Conservation (phyloP, 345 rosid genomes). For the Nasturtium officinale region DNA sequence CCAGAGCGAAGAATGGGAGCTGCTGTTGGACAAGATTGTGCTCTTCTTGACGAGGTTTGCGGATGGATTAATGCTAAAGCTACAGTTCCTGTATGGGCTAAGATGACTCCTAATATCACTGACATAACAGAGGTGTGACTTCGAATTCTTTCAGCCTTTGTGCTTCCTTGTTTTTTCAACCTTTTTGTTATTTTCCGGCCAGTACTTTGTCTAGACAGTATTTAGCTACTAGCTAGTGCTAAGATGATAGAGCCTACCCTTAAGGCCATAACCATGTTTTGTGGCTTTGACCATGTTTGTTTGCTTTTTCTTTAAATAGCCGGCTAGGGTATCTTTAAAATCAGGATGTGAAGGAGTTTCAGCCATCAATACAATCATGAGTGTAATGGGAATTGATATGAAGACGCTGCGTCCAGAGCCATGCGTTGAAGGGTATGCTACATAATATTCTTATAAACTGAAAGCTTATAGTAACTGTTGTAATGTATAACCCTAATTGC, state of each 20-base stretch:
- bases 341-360: slow-evolving; percentile 86
- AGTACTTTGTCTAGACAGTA: background rate
- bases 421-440: slow-evolving; percentile 90
- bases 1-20: slow-evolving; percentile 99
- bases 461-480: background rate
- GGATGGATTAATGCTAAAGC: slow-evolving; percentile 98
- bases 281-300: slow-evolving; percentile 14
- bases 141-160: background rate
- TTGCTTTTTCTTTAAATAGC: slow-evolving; percentile 50
- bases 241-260: background rate
- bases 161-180: background rate
- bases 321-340: slow-evolving; percentile 80
- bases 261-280: background rate
- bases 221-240: background rate
- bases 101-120: slow-evolving; percentile 99
- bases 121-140: slow-evolving; percentile 77
- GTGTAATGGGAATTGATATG: slow-evolving; percentile 93
- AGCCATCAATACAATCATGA: slow-evolving; percentile 96
- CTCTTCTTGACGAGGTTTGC: slow-evolving; percentile 77
- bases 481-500: slow-evolving; percentile 8
- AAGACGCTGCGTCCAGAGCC: slow-evolving; percentile 89
- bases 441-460: slow-evolving; percentile 31
- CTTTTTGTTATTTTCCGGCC: background rate
- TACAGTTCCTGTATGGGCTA: slow-evolving; percentile 97
- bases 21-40: slow-evolving; percentile 95